Conservation (phyloP, 495 filamentous ascomycete genomes). For the Venustampulla echinocandica region DNA sequence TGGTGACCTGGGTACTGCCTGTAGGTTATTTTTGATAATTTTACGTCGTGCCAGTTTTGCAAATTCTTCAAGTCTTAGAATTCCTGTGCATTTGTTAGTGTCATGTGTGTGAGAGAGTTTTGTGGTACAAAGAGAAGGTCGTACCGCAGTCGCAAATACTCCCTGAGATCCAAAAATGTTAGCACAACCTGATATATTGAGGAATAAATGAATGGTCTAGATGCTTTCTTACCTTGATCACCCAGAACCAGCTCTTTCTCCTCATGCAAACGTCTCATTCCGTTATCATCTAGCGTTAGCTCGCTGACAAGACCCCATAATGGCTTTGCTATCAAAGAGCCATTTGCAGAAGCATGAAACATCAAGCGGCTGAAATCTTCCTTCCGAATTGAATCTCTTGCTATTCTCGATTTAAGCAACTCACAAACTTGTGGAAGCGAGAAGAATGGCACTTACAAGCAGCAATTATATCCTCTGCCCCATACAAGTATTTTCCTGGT, state of each 20-base stretch:
- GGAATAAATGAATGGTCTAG: not conserved
- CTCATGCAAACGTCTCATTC: constrained; percentile 11
- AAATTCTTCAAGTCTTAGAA: constrained; percentile 1
- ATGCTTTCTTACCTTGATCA: constrained; percentile 9
- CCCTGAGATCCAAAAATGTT: constrained; percentile 6
- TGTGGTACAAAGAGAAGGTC: not conserved
- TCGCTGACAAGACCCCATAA: constrained; percentile 4
- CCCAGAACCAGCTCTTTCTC: constrained; percentile 10
- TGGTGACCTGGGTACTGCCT: not conserved
- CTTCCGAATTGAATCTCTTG: constrained; percentile 4
- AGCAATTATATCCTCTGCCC: constrained; percentile 12
- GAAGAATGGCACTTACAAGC: constrained; percentile 6
- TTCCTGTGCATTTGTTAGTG: constrained; percentile 8
- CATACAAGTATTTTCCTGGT: constrained; percentile 4
- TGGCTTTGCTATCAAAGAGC: constrained; percentile 6
- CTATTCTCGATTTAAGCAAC: constrained; percentile 4
- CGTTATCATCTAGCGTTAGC: constrained; percentile 8
- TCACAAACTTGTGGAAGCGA: not conserved
- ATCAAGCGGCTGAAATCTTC: constrained; percentile 3
- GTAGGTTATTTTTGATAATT: not conserved
- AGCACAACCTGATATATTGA: not conserved
- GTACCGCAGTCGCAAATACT: constrained; percentile 14
- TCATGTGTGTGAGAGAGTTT: not conserved
- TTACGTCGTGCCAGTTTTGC: constrained; percentile 1
- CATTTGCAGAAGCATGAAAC: constrained; percentile 10